phyloP scores from a whole-genome alignment of 2,329 filamentous ascomycete genomes.

The Botryotinia narcissicola region DNA sequence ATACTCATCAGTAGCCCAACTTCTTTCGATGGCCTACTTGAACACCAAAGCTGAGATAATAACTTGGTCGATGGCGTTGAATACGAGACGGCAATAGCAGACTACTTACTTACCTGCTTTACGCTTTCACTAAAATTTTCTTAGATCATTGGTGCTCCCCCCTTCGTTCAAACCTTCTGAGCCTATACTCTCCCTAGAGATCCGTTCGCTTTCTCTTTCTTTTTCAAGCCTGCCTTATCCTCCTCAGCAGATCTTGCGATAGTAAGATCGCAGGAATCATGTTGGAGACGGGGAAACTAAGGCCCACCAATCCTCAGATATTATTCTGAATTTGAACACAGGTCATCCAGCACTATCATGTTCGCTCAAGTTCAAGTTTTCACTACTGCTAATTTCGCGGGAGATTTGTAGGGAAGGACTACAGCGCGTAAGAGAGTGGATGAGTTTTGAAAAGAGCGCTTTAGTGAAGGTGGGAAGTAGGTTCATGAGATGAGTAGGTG shows the following conservation, averaged over 20 bases:
- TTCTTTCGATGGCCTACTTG: neutral
- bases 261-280: neutral
- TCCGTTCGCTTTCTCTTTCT: neutral
- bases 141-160: neutral
- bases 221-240: neutral
- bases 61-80: neutral
- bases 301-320: neutral
- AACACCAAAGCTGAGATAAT: neutral
- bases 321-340: neutral
- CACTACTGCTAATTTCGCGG: neutral
- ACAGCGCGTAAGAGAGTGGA: neutral
- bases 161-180: neutral
- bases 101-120: neutral
- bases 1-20: neutral
- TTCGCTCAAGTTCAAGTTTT: neutral
- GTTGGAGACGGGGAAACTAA: neutral
- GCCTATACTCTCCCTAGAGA: neutral
- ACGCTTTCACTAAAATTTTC: neutral
- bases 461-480: neutral
- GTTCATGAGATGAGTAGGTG: neutral
- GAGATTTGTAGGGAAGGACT: neutral
- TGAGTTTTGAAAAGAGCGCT: rapidly evolving
- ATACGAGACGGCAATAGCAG: neutral
- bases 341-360: neutral
- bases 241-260: neutral